Conservation (phyloP, 2,329 filamentous ascomycete genomes). For the Beauveria brongniartii region DNA sequence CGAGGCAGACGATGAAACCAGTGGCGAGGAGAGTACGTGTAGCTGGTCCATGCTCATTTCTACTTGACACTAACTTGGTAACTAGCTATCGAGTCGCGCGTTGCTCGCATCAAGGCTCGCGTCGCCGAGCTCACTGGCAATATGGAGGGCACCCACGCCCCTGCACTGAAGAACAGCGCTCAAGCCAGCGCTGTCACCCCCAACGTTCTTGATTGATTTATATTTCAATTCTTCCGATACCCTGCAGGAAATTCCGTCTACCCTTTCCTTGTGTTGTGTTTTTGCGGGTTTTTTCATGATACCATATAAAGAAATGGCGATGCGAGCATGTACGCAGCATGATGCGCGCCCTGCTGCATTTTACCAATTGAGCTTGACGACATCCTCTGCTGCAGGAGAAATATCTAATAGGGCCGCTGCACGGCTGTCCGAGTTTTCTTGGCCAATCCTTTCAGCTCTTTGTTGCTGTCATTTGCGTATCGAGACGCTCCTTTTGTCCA, state of each 20-base stretch:
- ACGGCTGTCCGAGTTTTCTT: not conserved
- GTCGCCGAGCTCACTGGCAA: constrained; percentile 89
- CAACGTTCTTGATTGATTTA: not conserved
- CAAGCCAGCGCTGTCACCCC: not conserved
- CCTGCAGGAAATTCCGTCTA: not conserved
- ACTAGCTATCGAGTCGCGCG: constrained; percentile 88
- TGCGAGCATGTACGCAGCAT: not conserved
- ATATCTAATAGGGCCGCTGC: not conserved
- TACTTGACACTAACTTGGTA: constrained; percentile 17
- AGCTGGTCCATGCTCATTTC: not conserved
- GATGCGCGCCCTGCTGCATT: not conserved
- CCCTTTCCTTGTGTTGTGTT: not conserved
- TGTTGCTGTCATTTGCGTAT: not conserved
- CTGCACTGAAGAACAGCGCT: not conserved
- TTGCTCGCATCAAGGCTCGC: constrained; percentile 94
- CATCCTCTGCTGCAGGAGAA: not conserved
- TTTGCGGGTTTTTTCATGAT: constrained; percentile 18
- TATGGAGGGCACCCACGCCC: constrained; percentile 51
- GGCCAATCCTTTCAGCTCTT: not conserved
- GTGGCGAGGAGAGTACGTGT: constrained; percentile 26
- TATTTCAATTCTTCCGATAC: constrained; percentile 6
- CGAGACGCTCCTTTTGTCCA: not conserved
- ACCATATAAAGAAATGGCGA: constrained; percentile 15
- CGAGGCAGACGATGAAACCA: constrained; percentile 34
- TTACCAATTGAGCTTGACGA: not conserved